A percentile compares a stretch with the other conserved stretches of the same genome.
Conservation (phyloP, 1,139 yeast species). For the Scheffersomyces stambukii region DNA sequence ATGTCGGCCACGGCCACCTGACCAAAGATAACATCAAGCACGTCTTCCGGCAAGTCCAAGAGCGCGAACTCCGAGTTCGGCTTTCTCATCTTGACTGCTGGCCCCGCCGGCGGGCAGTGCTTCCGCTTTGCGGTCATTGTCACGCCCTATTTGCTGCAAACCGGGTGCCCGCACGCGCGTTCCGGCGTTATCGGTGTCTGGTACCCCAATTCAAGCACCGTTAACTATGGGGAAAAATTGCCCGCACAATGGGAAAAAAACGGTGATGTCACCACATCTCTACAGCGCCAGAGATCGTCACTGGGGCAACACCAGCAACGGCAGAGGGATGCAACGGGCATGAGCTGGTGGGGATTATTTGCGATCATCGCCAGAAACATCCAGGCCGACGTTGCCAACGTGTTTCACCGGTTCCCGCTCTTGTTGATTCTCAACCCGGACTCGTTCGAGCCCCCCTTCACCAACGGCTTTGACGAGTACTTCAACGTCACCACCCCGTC, state of each 20-base stretch:
- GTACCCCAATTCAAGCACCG: no score
- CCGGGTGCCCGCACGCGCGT: no score
- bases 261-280: no score
- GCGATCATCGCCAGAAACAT: conserved; percentile 10
- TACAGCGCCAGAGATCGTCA: no score
- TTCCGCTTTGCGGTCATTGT: no score
- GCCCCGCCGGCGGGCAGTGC: no score
- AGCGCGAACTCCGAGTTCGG: conserved; percentile 7
- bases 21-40: conserved; percentile 19
- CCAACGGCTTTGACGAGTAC: conserved; percentile 14
- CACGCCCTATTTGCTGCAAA: no score
- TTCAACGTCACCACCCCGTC: conserved; percentile 11
- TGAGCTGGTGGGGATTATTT: conserved; percentile 6
- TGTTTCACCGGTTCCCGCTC: conserved; percentile 16
- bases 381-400: conserved; percentile 13
- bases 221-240: no score
- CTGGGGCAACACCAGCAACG: neutral
- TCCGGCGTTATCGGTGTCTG: no score
- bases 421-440: conserved; percentile 21
- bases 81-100: conserved; percentile 3
- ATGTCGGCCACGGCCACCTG: conserved; percentile 18
- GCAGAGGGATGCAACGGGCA: neutral
- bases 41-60: conserved; percentile 24
- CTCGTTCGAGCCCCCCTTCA: conserved; percentile 27
- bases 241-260: no score